Conservation (phyloP, 2,329 filamentous ascomycete genomes). For the Tolypocladium amazonense region DNA sequence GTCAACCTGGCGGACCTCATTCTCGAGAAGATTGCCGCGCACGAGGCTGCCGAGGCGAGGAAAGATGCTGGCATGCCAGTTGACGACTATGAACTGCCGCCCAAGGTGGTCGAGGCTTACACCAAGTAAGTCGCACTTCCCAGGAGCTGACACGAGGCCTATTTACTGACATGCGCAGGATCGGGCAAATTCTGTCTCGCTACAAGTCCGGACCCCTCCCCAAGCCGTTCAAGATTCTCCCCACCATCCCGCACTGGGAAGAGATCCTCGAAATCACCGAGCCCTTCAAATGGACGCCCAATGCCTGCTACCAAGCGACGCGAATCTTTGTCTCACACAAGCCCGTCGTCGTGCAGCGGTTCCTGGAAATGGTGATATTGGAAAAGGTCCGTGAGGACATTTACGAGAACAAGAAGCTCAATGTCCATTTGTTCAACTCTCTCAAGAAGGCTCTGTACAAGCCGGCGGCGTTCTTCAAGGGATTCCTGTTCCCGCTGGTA, state of each 20-base stretch:
- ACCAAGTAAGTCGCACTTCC: slow-evolving; percentile 51
- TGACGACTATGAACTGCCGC: slow-evolving; percentile 76
- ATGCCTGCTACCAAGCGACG: slow-evolving; percentile 77
- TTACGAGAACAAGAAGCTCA: slow-evolving; percentile 85
- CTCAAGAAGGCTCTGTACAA: slow-evolving; percentile 91
- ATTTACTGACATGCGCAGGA: slow-evolving; percentile 33
- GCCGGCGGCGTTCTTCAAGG: slow-evolving; percentile 93
- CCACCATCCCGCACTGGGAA: slow-evolving; percentile 84
- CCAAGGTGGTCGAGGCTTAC: slow-evolving; percentile 90
- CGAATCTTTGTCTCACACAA: slow-evolving; percentile 85
- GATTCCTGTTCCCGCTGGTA: slow-evolving; percentile 83
- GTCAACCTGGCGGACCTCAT: slow-evolving; percentile 91
- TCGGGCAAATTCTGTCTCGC: slow-evolving; percentile 77
- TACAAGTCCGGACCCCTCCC: slow-evolving; percentile 96
- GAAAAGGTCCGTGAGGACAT: slow-evolving; percentile 92
- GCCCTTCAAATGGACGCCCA: slow-evolving; percentile 64
- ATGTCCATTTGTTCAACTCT: slow-evolving; percentile 86
- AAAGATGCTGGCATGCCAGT: slow-evolving; percentile 46
- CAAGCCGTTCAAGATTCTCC: slow-evolving; percentile 95
- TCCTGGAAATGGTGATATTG: slow-evolving; percentile 77
- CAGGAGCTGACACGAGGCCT: neutral
- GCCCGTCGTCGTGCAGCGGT: slow-evolving; percentile 69
- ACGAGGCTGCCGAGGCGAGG: slow-evolving; percentile 58
- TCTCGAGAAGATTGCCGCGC: slow-evolving; percentile 83
- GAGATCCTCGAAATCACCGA: slow-evolving; percentile 76